Base-by-base conservation (phyloP, 139 green algal genomes). In the Spirogloea muscicola region DNA sequence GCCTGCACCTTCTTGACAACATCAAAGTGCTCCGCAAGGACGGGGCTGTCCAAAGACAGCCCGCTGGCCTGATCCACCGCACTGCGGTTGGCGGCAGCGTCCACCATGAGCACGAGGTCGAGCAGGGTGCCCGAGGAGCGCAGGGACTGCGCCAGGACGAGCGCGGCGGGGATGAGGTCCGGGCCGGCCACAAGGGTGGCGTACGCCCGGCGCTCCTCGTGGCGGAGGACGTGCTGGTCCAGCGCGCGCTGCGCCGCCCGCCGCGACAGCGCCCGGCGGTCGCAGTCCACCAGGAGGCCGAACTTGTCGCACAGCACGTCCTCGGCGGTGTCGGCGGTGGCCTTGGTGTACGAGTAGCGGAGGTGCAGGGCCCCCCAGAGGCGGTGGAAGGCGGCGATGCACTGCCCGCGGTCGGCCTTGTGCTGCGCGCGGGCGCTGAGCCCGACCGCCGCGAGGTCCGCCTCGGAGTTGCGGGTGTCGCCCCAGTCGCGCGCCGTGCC, bases 21-120 rank as follows among this genome's bases (percentile, higher is more conserved):
- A 60, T 79, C 70, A 18, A 49, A 79, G 10, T 79, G 70, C 58
- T 42, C 46, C 25, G 29, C 34, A 33, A 79, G 18, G 2, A 79
- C 3, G 10, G n/a, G 67, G 49, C 66, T 49, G 3, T 76, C 66
- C 5, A 76, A 2, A 21, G 40, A 27, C 27, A 61, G 39, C 29
- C 29, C 4, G n/a, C n/a, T n/a, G n/a, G n/a, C n/a, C n/a, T n/a
- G n/a, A n/a, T n/a, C n/a, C n/a, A n/a, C n/a, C n/a, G n/a, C n/a
- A n/a, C n/a, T n/a, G n/a, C n/a, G n/a, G n/a, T n/a, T n/a, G 3
- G 51, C 39, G 38, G 25, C 48, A 2, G 46, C 67, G 27, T 79
- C 70, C 25, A 79, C 48, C 70, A 79, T 79, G 40, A 79, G 70
- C 40, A 79, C 70, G 3, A 78, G 42, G 61, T 79, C 60, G 43